A percentile compares a stretch with the other conserved stretches of the same genome.
Evolutionary conservation across 352 stramenopile species (phyloP).

Genomic region (Phytophthora tentaculata): DNA sequence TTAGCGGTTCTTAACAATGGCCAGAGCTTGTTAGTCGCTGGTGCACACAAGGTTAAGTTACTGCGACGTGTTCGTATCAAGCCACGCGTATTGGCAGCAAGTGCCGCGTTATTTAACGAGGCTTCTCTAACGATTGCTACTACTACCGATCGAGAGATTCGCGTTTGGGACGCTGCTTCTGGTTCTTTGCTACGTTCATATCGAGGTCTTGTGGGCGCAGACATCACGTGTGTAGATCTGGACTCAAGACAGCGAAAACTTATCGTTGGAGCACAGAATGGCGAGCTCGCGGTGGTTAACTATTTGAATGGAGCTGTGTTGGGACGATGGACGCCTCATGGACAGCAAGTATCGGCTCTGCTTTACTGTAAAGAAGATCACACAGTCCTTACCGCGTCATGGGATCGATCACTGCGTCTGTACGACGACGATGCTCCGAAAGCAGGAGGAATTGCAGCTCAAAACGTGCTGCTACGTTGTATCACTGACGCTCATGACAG

Average conservation of each 20-base stretch:
- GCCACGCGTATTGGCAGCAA: constrained; percentile 62
- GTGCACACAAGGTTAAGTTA: constrained; percentile 75
- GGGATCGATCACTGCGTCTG: constrained; percentile 74
- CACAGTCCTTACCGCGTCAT: constrained; percentile 76
- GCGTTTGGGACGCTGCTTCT: constrained; percentile 70
- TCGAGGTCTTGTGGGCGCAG: constrained; percentile 50
- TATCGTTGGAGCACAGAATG: constrained; percentile 68
- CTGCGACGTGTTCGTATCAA: constrained; percentile 72
- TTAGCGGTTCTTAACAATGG: constrained; percentile 70
- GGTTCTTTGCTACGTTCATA: constrained; percentile 67
- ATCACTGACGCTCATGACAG: constrained; percentile 74
- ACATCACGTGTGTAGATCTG: constrained; percentile 79
- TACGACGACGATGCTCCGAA: constrained; percentile 68
- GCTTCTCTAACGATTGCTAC: constrained; percentile 72
- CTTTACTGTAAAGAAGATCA: constrained; percentile 82
- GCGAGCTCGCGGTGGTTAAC: constrained; percentile 73
- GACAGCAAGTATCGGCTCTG: constrained; percentile 64
- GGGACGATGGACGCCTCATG: constrained; percentile 67
- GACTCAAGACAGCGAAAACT: constrained; percentile 76
- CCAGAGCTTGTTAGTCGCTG: constrained; percentile 61
- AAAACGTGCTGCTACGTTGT: constrained; percentile 68
- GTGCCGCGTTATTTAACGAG: constrained; percentile 71
- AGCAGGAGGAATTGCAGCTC: constrained; percentile 27
- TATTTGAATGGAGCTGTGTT: constrained; percentile 79
- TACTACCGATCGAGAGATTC: constrained; percentile 70